Conservation (phyloP, 2,329 filamentous ascomycete species). For the Capronia americana region DNA sequence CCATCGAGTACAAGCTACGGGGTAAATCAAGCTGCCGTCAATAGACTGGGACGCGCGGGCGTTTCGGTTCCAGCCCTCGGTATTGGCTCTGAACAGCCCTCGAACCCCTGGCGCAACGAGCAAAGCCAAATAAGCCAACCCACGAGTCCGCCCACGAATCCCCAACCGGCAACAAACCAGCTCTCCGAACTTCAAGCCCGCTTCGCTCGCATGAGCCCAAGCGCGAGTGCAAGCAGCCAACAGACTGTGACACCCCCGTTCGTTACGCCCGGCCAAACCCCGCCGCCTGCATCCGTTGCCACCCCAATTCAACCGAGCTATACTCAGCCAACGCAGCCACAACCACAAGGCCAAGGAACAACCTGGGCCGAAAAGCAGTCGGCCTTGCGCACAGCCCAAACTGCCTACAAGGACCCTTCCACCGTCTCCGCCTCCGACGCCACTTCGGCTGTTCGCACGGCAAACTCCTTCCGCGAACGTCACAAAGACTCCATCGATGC, state of each 20-base stretch:
- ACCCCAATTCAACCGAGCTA: constrained; percentile 2
- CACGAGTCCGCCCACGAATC: constrained; percentile 39
- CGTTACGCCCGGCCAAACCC: constrained; percentile 18
- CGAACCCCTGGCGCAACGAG: constrained; percentile 40
- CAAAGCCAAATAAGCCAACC: constrained; percentile 44
- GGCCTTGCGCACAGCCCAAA: constrained; percentile 65
- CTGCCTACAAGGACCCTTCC: constrained; percentile 66
- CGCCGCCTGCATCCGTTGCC: constrained; percentile 6
- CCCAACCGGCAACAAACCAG: constrained; percentile 47
- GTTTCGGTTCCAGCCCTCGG: constrained; percentile 79
- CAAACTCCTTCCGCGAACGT: constrained; percentile 69
- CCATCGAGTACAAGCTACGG: constrained; percentile 46
- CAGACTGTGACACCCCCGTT: constrained; percentile 34
- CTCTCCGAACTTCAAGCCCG: constrained; percentile 72
- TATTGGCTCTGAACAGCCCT: constrained; percentile 59
- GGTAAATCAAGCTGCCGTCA: constrained; percentile 66
- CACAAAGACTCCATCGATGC: constrained; percentile 71
- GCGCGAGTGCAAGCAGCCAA: constrained; percentile 38
- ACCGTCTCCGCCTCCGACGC: constrained; percentile 67
- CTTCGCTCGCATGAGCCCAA: constrained; percentile 63
- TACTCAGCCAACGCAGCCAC: not conserved
- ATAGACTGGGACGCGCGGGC: constrained; percentile 73
- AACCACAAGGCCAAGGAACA: constrained; percentile 43
- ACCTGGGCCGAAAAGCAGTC: constrained; percentile 67
- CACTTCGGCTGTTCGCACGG: constrained; percentile 64